Percentiles rank a stretch among this genome's conserved stretches.
Evolutionary conservation across 2,329 filamentous ascomycete genomes (phyloP).

Genomic region (Cladosporium sp.): DNA sequence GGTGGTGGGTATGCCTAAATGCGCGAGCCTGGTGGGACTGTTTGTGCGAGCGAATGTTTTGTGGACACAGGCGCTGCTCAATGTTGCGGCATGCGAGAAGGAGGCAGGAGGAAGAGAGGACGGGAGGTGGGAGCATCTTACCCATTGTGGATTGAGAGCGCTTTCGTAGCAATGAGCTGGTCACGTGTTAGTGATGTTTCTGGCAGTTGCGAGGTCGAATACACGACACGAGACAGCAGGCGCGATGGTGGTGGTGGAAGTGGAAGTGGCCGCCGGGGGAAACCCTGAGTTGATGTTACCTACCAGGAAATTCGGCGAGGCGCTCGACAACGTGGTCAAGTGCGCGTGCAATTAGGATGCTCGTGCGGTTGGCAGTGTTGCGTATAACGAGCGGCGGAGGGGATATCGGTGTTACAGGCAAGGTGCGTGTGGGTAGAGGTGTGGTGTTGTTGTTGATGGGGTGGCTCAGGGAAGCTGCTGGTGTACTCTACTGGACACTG

Average conservation of each 20-base stretch:
- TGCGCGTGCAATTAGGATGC: neutral
- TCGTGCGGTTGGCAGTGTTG: neutral
- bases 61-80: slow-evolving; percentile 26
- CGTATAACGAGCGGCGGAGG: slow-evolving; percentile 9
- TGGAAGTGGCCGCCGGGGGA: neutral
- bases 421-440: neutral
- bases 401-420: neutral
- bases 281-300: neutral
- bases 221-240: slow-evolving; percentile 7
- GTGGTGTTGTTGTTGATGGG: neutral
- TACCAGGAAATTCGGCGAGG: slow-evolving; percentile 10
- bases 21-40: slow-evolving; percentile 18
- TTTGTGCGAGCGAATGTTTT: slow-evolving; percentile 27
- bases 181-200: neutral
- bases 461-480: slow-evolving; percentile 9
- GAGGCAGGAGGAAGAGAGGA: slow-evolving; percentile 12
- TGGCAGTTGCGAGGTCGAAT: slow-evolving; percentile 5
- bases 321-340: neutral
- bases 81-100: slow-evolving; percentile 24
- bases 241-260: slow-evolving; percentile 12
- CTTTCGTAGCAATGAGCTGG: slow-evolving; percentile 5
- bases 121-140: slow-evolving; percentile 31
- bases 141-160: slow-evolving; percentile 31
- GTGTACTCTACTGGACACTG: neutral
- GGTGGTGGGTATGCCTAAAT: slow-evolving; percentile 23